These are phyloP conservation scores for Fusarium cyanostomum DNA, from an alignment of 2,329 filamentous ascomycete genomes.

Conservation along the genomic window DNA sequence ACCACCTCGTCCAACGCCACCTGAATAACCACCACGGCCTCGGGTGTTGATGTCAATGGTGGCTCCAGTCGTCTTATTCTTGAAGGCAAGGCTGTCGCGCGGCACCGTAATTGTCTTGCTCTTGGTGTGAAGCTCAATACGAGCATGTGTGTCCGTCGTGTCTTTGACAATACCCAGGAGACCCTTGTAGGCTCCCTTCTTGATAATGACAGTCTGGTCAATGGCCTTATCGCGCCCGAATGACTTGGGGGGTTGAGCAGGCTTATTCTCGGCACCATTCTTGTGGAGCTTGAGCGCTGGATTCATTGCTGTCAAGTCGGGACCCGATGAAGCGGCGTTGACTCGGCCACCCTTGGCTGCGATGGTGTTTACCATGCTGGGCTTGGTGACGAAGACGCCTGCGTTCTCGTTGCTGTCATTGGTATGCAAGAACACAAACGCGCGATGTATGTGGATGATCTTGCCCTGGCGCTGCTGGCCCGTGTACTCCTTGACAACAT, in stretches of 20 bases:
- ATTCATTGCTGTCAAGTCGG: conserved; percentile 91
- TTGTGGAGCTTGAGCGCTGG: conserved; percentile 81
- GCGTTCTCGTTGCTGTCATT: conserved; percentile 86
- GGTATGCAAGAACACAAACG: conserved; percentile 91
- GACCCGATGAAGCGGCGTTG: conserved; percentile 66
- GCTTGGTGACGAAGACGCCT: conserved; percentile 87
- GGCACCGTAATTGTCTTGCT: conserved; percentile 88
- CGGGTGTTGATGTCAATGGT: conserved; percentile 75
- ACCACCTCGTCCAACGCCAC: conserved; percentile 56
- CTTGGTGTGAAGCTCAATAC: conserved; percentile 94
- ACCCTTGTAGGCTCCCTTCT: conserved; percentile 90
- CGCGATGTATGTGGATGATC: conserved; percentile 92
- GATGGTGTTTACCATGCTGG: conserved; percentile 86
- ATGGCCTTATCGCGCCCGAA: conserved; percentile 85
- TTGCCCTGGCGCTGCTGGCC: conserved; percentile 88
- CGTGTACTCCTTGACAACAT: conserved; percentile 89
- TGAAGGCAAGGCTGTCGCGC: conserved; percentile 83
- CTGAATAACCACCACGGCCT: conserved; percentile 56
- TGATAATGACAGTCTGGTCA: conserved; percentile 90
- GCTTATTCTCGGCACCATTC: conserved; percentile 60
- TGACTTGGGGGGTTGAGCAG: conserved; percentile 73
- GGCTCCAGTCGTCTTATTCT: conserved; percentile 83
- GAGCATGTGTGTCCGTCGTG: conserved; percentile 83
- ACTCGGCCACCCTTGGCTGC: conserved; percentile 93
- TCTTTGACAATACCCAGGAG: conserved; percentile 96